Conservation (phyloP, 305 asterid genomes). For the Ilex paraguariensis region DNA sequence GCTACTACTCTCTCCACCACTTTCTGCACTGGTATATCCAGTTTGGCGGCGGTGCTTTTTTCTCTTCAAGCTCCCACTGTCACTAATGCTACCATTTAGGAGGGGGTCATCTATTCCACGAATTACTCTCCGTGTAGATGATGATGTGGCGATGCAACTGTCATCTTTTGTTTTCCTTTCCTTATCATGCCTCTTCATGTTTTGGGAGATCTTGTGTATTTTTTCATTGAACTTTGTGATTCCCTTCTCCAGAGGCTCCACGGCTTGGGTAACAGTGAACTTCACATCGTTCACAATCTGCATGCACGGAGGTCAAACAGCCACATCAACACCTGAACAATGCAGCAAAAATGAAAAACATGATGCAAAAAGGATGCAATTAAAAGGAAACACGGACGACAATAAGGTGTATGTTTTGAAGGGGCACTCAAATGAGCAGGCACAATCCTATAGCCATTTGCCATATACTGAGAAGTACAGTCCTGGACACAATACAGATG, state of each 20-base stretch:
- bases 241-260: constrained; percentile 94
- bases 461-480: no score
- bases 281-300: constrained; percentile 96
- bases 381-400: not conserved
- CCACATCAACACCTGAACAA: not conserved
- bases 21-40: constrained; percentile 89
- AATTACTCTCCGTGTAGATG: constrained; percentile 57
- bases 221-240: constrained; percentile 73
- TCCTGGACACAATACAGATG: no score
- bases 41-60: constrained; percentile 69
- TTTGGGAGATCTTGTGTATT: constrained; percentile 74
- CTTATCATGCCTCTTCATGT: constrained; percentile 72
- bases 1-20: constrained; percentile 90
- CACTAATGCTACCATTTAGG: constrained; percentile 81
- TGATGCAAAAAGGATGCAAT: not conserved
- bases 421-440: no score
- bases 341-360: constrained; percentile 1
- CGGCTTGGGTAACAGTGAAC: constrained; percentile 90
- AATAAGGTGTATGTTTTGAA: no score
- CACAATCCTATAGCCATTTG: no score
- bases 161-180: constrained; percentile 76
- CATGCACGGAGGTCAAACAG: constrained; percentile 6
- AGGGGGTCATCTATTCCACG: constrained; percentile 95
- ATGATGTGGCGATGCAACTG: constrained; percentile 57
- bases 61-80: constrained; percentile 54